These are phyloP conservation scores for Sporisorium graminicola DNA, from an alignment of 1,284 basidiomycete genomes.

Conservation along the genomic window DNA sequence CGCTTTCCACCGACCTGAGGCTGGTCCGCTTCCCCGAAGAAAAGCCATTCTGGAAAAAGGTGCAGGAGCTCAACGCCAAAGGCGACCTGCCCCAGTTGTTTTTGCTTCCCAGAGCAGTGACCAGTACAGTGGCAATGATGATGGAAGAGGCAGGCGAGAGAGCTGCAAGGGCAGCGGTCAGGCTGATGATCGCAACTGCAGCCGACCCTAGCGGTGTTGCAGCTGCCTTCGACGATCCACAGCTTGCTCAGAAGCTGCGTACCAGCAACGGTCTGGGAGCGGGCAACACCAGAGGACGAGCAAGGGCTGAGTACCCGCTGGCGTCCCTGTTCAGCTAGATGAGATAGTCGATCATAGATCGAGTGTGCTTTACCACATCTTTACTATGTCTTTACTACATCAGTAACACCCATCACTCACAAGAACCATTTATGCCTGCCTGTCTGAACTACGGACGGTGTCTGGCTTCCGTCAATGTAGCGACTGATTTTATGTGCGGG, in stretches of 20 bases:
- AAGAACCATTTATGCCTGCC: not conserved
- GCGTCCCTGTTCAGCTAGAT: slow-evolving; percentile 39
- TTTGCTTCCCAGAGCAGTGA: slow-evolving; percentile 30
- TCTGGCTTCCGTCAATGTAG: not conserved
- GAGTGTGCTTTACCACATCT: not conserved
- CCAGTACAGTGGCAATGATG: slow-evolving; percentile 38
- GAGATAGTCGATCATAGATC: not conserved
- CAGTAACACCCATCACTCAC: slow-evolving; percentile 6
- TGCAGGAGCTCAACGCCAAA: slow-evolving; percentile 52
- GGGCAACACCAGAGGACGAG: slow-evolving; percentile 32
- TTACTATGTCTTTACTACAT: too few relatives aligned
- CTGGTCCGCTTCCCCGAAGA: slow-evolving; percentile 61
- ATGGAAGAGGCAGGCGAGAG: slow-evolving; percentile 41
- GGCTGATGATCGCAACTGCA: slow-evolving; percentile 47
- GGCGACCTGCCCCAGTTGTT: slow-evolving; percentile 53
- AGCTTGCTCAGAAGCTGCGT: slow-evolving; percentile 40
- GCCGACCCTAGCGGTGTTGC: slow-evolving; percentile 48
- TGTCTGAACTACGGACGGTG: not conserved
- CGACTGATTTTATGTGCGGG: not conserved
- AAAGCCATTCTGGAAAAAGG: slow-evolving; percentile 53
- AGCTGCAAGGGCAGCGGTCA: slow-evolving; percentile 40
- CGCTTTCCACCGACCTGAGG: slow-evolving; percentile 53
- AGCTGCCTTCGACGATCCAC: slow-evolving; percentile 45
- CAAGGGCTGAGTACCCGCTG: slow-evolving; percentile 45
- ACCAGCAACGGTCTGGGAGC: slow-evolving; percentile 29